A percentile compares a stretch with the other conserved stretches of the same genome.
Conservation (phyloP, 2,329 filamentous ascomycete species). For the Exophiala calicioides region DNA sequence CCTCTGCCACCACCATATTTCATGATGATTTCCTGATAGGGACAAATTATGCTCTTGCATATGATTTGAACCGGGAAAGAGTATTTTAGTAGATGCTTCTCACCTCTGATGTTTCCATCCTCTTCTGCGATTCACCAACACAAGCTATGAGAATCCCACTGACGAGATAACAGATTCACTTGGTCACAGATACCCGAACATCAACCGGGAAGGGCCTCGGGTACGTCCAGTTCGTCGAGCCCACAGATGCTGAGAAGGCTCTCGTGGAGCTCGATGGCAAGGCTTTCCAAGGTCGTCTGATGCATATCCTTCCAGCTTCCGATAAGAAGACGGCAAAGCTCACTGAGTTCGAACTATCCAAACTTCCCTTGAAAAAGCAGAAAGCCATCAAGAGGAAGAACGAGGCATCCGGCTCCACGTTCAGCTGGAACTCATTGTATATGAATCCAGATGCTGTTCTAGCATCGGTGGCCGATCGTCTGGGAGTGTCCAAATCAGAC, state of each 20-base stretch:
- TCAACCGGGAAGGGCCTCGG: slow-evolving; percentile 86
- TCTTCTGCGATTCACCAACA: slow-evolving; percentile 25
- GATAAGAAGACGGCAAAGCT: slow-evolving; percentile 79
- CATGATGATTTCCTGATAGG: slow-evolving; percentile 99
- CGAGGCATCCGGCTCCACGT: slow-evolving; percentile 73
- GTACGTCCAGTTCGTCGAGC: slow-evolving; percentile 75
- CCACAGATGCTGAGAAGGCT: slow-evolving; percentile 73
- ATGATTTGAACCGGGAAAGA: slow-evolving; percentile 89
- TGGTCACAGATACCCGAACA: slow-evolving; percentile 70
- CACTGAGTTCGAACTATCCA: slow-evolving; percentile 86
- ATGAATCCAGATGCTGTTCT: slow-evolving; percentile 94
- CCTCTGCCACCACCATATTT: slow-evolving; percentile 36
- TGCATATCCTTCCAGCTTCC: slow-evolving; percentile 85
- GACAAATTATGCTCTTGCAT: slow-evolving; percentile 97
- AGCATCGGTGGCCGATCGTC: slow-evolving; percentile 78
- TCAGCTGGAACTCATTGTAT: slow-evolving; percentile 99
- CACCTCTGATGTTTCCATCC: slow-evolving; percentile 64
- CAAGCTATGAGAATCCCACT: slow-evolving; percentile 42
- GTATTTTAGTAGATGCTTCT: slow-evolving; percentile 99
- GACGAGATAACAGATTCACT: slow-evolving; percentile 70
- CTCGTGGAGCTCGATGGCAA: slow-evolving; percentile 78
- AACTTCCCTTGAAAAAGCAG: slow-evolving; percentile 92
- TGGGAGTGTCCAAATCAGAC: slow-evolving; percentile 88
- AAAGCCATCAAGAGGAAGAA: slow-evolving; percentile 83
- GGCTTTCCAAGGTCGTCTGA: slow-evolving; percentile 85